These are phyloP conservation scores for Arthrobotrys pseudoclavata DNA, from an alignment of 2,329 filamentous ascomycete genomes.

Conservation along the genomic window DNA sequence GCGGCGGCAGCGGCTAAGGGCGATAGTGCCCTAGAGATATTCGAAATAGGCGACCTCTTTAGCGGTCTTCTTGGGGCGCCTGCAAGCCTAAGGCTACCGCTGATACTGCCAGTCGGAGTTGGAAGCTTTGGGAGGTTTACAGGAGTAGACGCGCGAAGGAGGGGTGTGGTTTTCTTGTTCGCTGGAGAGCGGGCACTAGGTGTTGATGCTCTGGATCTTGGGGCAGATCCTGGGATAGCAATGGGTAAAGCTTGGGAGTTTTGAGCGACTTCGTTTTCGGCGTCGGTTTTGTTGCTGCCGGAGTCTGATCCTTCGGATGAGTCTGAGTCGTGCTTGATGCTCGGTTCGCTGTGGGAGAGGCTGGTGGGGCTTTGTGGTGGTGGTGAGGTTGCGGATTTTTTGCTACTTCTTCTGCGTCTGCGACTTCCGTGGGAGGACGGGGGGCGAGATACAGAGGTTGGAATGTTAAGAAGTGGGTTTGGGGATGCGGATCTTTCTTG, in stretches of 20 bases:
- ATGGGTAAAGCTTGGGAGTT: constrained; percentile 55
- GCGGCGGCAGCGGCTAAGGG: constrained; percentile 54
- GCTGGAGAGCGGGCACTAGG: constrained; percentile 43
- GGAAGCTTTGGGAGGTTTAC: constrained; percentile 48
- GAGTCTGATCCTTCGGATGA: constrained; percentile 40
- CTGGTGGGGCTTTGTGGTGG: constrained; percentile 50
- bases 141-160: constrained; percentile 50
- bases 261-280: constrained; percentile 56
- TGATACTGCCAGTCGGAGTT: constrained; percentile 49
- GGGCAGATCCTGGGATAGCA: constrained; percentile 56
- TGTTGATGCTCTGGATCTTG: constrained; percentile 55
- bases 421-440: constrained; percentile 57
- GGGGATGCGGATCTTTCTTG: constrained; percentile 45
- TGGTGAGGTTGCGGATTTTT: constrained; percentile 34
- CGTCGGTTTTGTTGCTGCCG: constrained; percentile 51
- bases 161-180: constrained; percentile 49
- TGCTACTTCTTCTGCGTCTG: constrained; percentile 52
- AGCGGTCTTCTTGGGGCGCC: constrained; percentile 47
- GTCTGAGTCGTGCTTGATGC: constrained; percentile 28
- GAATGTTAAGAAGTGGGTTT: constrained; percentile 53
- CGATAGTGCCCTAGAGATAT: constrained; percentile 50
- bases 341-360: constrained; percentile 55
- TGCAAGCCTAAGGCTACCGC: constrained; percentile 51
- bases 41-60: constrained; percentile 55
- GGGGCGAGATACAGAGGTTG: constrained; percentile 54